phyloP scores from a whole-genome alignment of 805 yeast species.

The Metschnikowia baotianmanensis region DNA sequence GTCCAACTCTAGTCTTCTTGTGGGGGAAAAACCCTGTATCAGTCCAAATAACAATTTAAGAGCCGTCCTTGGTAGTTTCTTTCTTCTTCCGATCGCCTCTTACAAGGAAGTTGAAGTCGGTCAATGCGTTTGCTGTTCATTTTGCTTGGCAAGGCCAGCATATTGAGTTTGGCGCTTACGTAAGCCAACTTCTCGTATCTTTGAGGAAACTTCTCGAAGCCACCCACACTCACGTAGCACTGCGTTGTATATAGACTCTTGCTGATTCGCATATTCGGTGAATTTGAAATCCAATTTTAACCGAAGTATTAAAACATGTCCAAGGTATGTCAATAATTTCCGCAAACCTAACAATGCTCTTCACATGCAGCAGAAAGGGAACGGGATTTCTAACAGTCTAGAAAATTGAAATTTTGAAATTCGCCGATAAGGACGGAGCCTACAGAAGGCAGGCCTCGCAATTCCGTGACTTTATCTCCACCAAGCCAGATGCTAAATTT shows the following conservation, averaged over 20 bases:
- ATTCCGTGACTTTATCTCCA: slow-evolving; percentile 67
- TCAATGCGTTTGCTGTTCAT: too few species aligned
- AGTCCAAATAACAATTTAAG: slow-evolving; percentile 3
- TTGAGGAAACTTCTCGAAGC: too few species aligned
- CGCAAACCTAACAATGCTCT: neutral
- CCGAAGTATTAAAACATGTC: neutral
- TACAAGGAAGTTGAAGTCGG: too few species aligned
- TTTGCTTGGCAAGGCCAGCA: too few species aligned
- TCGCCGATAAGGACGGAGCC: slow-evolving; percentile 53
- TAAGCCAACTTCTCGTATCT: too few species aligned
- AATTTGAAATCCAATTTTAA: too few species aligned
- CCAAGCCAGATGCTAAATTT: slow-evolving; percentile 56
- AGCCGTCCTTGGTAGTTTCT: too few species aligned
- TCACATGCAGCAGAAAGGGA: neutral
- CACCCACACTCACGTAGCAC: too few species aligned
- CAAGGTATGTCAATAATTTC: neutral
- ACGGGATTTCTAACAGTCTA: slow-evolving; percentile 5
- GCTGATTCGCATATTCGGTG: neutral
- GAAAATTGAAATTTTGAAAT: slow-evolving; percentile 44
- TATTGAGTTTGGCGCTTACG: too few species aligned
- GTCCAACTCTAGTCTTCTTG: too few species aligned
- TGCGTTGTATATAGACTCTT: neutral
- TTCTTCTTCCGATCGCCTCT: too few species aligned
- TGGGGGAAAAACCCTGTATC: too few species aligned
- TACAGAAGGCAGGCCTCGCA: slow-evolving; percentile 50